Evolutionary conservation across 2,329 filamentous ascomycete species (phyloP), one percentile per base, ranked within the genome.

Genomic region (Colletotrichum chlorophyti): DNA sequence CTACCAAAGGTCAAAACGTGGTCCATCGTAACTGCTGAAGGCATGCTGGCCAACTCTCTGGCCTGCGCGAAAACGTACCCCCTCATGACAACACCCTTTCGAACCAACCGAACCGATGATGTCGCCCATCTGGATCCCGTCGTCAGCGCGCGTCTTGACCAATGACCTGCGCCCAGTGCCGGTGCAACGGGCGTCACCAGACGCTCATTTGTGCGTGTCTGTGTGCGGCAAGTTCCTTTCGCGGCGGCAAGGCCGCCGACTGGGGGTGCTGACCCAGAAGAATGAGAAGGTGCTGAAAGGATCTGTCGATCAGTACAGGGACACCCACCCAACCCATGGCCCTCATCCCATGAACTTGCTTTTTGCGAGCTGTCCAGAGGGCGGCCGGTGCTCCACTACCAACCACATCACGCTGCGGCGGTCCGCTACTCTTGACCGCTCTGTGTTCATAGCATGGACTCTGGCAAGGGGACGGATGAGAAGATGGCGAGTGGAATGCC

Each of bases 261-360:
- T 24, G 15, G 58, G 60, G 47, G 57, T 29, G 34, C 37, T 23
- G 21, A 29, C 26, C 38, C 46, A 52, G 29, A 50, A 45, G 45
- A n/a, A 47, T 19, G 43, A 24, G 14, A 40, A 47, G 38, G 37
- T 50, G 47, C 58, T 50, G 53, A 58, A 53, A 62, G 51, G 51
- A 53, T 58, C 46, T 62, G 58, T 61, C 60, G 60, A 63, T 61
- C 60, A 58, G 51, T 52, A 60, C 60, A 63, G 37, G 55, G 51
- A 35, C 47, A 47, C 45, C 43, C 42, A 35, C 29, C 31, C 50
- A 42, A 53, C 50, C 50, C 55, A 55, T 47, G 50, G 26, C 24
- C 31, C 45, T 46, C 57, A 45, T 57, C 57, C 52, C 52, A 49
- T 51, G 43, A 40, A 17, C 38, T 50, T 60, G 52, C 51, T 60